These are phyloP conservation scores for Tetradesmus lagerheimii DNA, from an alignment of 139 green algal species.

Conservation along the genomic window DNA sequence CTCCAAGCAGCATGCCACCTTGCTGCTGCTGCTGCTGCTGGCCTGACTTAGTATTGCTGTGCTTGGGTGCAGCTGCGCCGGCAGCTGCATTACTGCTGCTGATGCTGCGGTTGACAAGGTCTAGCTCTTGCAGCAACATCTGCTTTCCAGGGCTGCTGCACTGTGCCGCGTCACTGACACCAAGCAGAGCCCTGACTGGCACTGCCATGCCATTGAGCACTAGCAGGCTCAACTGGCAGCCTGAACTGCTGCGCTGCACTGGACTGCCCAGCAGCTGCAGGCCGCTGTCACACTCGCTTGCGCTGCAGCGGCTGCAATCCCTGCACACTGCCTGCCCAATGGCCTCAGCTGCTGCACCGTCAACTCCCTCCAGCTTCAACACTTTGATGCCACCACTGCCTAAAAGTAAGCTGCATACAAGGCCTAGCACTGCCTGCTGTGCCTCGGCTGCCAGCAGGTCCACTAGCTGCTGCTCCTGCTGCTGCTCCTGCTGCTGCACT, in stretches of 20 bases:
- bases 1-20: not conserved
- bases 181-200: not conserved
- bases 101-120: not conserved
- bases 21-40: not conserved
- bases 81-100: not conserved
- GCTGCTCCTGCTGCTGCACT: not conserved
- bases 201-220: conserved; percentile 12
- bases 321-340: not conserved
- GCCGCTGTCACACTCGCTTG: no score
- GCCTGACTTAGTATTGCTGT: not conserved
- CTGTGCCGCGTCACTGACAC: not conserved
- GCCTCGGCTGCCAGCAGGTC: not conserved
- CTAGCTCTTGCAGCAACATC: not conserved
- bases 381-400: not conserved
- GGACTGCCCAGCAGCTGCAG: not conserved
- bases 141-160: not conserved
- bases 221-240: not conserved
- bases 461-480: not conserved
- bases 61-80: not conserved
- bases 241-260: not conserved
- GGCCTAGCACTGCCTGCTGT: not conserved
- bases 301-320: not conserved
- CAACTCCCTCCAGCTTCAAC: conserved; percentile 14
- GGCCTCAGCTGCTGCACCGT: not conserved
- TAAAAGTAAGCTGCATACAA: not conserved